These are phyloP conservation scores for Gillenia trifoliata DNA, from an alignment of 306 rosid species.

Conservation along the genomic window DNA sequence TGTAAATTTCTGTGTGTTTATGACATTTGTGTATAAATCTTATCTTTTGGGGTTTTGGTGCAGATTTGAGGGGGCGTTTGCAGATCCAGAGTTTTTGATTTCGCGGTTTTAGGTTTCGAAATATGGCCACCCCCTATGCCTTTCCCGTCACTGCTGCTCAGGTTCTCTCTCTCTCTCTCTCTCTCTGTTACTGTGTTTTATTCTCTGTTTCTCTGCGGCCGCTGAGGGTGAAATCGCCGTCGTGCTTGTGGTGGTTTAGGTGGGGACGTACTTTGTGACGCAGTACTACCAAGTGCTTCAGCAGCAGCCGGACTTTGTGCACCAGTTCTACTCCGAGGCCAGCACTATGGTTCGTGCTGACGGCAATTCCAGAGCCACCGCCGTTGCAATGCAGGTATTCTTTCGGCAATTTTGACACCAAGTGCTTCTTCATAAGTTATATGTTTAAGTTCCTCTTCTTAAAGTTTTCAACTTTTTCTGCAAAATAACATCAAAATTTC, in stretches of 20 bases:
- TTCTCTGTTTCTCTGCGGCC: neutral
- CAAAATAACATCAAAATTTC: neutral
- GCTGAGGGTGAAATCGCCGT: neutral
- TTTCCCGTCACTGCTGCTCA: conserved; percentile 82
- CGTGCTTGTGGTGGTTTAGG: conserved; percentile 33
- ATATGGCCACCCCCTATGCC: conserved; percentile 79
- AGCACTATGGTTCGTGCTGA: conserved; percentile 89
- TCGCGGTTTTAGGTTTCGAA: conserved; percentile 26
- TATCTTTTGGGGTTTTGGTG: conserved; percentile 20
- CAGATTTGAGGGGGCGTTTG: conserved; percentile 36
- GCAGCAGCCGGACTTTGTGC: conserved; percentile 77
- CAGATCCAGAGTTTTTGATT: conserved; percentile 46
- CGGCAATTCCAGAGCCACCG: conserved; percentile 62
- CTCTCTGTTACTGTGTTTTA: neutral
- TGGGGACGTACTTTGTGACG: conserved; percentile 94
- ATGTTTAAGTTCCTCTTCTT: neutral
- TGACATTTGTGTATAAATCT: conserved; percentile 13
- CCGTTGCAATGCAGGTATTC: conserved; percentile 79
- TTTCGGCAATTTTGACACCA: neutral
- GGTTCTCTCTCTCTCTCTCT: conserved; percentile 35
- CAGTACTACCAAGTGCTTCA: conserved; percentile 95
- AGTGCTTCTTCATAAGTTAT: neutral
- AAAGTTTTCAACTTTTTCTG: neutral
- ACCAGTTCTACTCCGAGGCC: conserved; percentile 90
- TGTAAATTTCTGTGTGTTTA: neutral